A percentile compares a stretch with the other conserved stretches of the same genome.
Evolutionary conservation across 768 basidiomycete genomes (phyloP).

Genomic region (Auricularia auricula-judae): DNA sequence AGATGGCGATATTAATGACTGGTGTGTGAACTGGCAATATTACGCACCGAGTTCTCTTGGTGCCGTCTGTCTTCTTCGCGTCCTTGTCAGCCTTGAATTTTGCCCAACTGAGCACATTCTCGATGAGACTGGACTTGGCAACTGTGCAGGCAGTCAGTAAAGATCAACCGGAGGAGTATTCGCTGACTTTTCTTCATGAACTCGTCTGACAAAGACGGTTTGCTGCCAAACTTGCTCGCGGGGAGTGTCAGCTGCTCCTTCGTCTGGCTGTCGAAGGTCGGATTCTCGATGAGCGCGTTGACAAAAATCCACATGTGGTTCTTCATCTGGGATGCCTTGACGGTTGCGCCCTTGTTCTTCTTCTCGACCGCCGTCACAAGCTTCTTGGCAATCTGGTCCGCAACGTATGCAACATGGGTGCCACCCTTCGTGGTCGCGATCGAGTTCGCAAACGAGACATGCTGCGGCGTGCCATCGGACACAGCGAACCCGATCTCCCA

Average conservation of each 20-base stretch:
- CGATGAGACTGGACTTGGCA: constrained; percentile 78
- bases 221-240: constrained; percentile 82
- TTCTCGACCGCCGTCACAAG: constrained; percentile 75
- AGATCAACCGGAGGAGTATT: too few species aligned
- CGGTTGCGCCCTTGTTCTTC: constrained; percentile 95
- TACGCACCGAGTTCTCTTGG: constrained; percentile 71
- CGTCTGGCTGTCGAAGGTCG: constrained; percentile 97
- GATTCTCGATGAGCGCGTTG: constrained; percentile 92
- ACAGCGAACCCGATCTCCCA: constrained; percentile 96
- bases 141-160: constrained; percentile 34
- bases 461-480: constrained; percentile 85
- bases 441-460: constrained; percentile 96
- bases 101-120: constrained; percentile 90
- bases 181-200: constrained; percentile 88
- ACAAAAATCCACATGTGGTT: constrained; percentile 98
- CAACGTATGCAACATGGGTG: constrained; percentile 75
- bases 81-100: constrained; percentile 95
- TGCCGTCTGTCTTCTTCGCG: constrained; percentile 91
- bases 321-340: constrained; percentile 90
- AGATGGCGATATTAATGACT: neutral
- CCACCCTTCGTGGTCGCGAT: constrained; percentile 96
- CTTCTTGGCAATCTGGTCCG: constrained; percentile 83
- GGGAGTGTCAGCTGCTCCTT: constrained; percentile 90
- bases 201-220: constrained; percentile 74
- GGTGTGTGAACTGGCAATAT: neutral